Conservation (phyloP, 495 filamentous ascomycete species). For the Cercophora scortea region DNA sequence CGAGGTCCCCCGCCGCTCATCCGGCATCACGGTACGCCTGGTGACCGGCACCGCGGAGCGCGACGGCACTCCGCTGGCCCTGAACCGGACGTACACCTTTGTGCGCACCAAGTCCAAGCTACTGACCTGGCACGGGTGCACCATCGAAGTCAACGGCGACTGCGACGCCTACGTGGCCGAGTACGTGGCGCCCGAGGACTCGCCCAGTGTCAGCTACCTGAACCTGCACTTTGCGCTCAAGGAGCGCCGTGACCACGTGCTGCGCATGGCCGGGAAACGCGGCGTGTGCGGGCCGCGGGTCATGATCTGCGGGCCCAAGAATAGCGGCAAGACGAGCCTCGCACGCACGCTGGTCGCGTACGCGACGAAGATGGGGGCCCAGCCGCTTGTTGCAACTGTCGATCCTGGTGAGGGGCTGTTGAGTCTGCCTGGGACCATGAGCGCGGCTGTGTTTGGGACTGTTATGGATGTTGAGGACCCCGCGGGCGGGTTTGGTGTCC, state of each 20-base stretch:
- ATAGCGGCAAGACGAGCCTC: conserved; percentile 79
- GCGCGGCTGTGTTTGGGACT: conserved; percentile 71
- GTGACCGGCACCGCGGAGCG: conserved; percentile 81
- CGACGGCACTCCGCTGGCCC: conserved; percentile 90
- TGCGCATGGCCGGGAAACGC: background rate
- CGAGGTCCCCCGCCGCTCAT: conserved; percentile 58
- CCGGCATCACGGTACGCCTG: conserved; percentile 44
- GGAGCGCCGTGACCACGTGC: conserved; percentile 26
- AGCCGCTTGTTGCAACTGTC: conserved; percentile 78
- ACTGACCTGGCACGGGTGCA: conserved; percentile 85
- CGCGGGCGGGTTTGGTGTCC: conserved; percentile 84
- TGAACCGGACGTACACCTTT: conserved; percentile 74
- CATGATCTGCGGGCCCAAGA: conserved; percentile 72
- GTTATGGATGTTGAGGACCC: conserved; percentile 64
- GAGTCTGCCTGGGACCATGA: conserved; percentile 75
- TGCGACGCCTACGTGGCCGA: conserved; percentile 39
- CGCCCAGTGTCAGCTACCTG: conserved; percentile 70
- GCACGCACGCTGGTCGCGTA: conserved; percentile 75
- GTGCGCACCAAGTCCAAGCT: conserved; percentile 76
- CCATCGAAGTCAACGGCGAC: conserved; percentile 55
- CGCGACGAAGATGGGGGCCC: conserved; percentile 65
- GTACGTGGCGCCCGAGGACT: conserved; percentile 74
- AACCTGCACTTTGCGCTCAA: conserved; percentile 87
- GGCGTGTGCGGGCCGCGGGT: conserved; percentile 54
- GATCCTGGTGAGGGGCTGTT: conserved; percentile 84